Evolutionary conservation across 495 filamentous ascomycete species (phyloP).

Genomic region (Sabuloglossum arenarium): DNA sequence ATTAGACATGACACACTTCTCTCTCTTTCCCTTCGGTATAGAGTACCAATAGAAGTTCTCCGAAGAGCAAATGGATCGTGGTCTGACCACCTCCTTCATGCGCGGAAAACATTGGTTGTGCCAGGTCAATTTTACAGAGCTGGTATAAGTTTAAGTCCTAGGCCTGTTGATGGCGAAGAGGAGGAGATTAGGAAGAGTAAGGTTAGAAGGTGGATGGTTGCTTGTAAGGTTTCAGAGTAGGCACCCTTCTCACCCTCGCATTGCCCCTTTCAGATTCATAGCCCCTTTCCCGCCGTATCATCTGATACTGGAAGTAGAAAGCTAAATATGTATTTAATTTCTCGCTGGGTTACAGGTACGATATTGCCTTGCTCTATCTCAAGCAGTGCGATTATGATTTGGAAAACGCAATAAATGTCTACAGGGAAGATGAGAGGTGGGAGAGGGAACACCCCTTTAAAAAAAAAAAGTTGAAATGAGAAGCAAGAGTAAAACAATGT

Average conservation of each 20-base stretch:
- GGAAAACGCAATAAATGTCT: slow-evolving; percentile 34
- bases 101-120: slow-evolving; percentile 43
- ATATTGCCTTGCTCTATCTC: slow-evolving; percentile 50
- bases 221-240: slow-evolving; percentile 45
- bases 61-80: slow-evolving; percentile 39
- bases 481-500: slow-evolving; percentile 9
- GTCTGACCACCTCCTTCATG: slow-evolving; percentile 41
- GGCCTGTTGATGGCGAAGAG: slow-evolving; percentile 45
- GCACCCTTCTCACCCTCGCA: slow-evolving; percentile 10
- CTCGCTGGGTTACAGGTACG: slow-evolving; percentile 25
- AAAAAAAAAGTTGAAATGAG: slow-evolving; percentile 16
- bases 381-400: slow-evolving; percentile 43
- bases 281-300: not conserved
- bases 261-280: not conserved
- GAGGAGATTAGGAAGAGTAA: slow-evolving; percentile 42
- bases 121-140: slow-evolving; percentile 42
- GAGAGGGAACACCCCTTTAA: slow-evolving; percentile 42
- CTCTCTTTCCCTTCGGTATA: slow-evolving; percentile 46
- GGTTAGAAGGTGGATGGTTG: slow-evolving; percentile 49
- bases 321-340: not conserved
- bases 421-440: slow-evolving; percentile 48
- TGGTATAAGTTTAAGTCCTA: slow-evolving; percentile 38
- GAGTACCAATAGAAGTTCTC: slow-evolving; percentile 33
- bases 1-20: slow-evolving; percentile 36
- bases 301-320: not conserved